phyloP scores from a whole-genome alignment of 2,329 filamentous ascomycete genomes.

The Leptodontidium sp. region DNA sequence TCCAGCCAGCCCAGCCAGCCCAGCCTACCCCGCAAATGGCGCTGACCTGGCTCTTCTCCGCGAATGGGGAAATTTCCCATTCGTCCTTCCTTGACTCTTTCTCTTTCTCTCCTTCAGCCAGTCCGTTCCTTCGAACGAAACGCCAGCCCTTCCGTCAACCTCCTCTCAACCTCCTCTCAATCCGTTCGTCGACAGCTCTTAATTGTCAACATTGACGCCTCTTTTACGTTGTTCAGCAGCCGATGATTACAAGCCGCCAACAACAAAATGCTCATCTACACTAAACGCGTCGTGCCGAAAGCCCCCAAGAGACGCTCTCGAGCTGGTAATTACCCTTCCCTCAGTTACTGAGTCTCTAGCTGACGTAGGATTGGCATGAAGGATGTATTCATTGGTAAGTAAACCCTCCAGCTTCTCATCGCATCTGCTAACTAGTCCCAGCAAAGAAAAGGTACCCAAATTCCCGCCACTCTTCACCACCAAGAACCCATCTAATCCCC shows the following conservation, averaged over 20 bases:
- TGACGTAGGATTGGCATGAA: constrained; percentile 33
- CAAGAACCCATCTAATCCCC: constrained; percentile 26
- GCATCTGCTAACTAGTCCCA: constrained; percentile 36
- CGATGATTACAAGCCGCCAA: not conserved
- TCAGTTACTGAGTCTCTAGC: constrained; percentile 16
- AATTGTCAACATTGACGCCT: not conserved
- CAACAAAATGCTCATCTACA: constrained; percentile 63
- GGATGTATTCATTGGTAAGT: constrained; percentile 47
- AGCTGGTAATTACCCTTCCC: constrained; percentile 55
- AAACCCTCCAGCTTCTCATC: not conserved
- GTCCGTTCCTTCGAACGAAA: not conserved
- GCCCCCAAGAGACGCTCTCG: constrained; percentile 66
- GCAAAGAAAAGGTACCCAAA: constrained; percentile 46
- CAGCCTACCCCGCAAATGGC: constrained; percentile 10
- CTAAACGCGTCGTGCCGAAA: constrained; percentile 64
- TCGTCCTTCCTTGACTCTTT: not conserved
- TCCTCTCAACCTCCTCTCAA: not conserved
- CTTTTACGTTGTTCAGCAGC: not conserved
- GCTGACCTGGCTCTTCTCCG: constrained; percentile 10
- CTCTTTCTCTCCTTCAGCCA: not conserved
- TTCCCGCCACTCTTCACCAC: not conserved
- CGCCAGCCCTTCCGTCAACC: not conserved
- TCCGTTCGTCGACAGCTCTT: not conserved
- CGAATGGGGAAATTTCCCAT: constrained; percentile 15
- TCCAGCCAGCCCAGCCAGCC: too few species aligned